A percentile compares a stretch with the other conserved stretches of the same genome.
These are phyloP conservation scores for Blastobotrys peoriensis DNA, from an alignment of 805 yeast species.

Conservation along the genomic window DNA sequence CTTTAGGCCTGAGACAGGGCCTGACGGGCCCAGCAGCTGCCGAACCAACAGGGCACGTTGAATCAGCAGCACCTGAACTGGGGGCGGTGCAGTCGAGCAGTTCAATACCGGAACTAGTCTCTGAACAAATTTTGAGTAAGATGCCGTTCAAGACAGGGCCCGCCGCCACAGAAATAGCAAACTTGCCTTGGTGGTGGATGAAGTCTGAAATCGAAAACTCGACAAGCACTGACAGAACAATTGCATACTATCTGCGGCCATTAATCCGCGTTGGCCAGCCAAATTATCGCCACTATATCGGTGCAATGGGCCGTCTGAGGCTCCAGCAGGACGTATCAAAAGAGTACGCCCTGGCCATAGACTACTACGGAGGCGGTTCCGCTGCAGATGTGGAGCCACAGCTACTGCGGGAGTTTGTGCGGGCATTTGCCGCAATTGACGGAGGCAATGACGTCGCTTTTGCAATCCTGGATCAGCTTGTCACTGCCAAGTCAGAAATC, in stretches of 20 bases:
- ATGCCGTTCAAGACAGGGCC: no score
- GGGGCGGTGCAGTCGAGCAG: no score
- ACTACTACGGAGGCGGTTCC: no score
- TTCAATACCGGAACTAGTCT: no score
- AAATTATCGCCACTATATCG: slow-evolving; percentile 19
- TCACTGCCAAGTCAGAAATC: no score
- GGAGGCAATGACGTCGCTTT: no score
- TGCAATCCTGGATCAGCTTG: no score
- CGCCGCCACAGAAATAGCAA: background rate
- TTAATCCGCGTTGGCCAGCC: slow-evolving; percentile 7
- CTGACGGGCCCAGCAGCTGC: slow-evolving; percentile 6
- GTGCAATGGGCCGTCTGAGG: slow-evolving; percentile 21
- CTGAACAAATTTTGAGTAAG: no score
- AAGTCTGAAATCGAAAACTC: background rate
- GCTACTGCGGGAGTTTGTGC: background rate
- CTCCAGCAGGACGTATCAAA: background rate
- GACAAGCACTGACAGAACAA: slow-evolving; percentile 2
- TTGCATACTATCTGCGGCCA: slow-evolving; percentile 17
- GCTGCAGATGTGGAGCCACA: no score
- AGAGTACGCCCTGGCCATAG: background rate
- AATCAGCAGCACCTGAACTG: no score
- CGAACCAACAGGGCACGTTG: no score
- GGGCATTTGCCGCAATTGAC: no score
- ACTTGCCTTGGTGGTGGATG: background rate
- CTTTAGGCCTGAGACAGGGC: slow-evolving; percentile 18